Base-by-base conservation (phyloP, 192 early-diverging fungal species). In the Umbelopsis isabellina region DNA sequence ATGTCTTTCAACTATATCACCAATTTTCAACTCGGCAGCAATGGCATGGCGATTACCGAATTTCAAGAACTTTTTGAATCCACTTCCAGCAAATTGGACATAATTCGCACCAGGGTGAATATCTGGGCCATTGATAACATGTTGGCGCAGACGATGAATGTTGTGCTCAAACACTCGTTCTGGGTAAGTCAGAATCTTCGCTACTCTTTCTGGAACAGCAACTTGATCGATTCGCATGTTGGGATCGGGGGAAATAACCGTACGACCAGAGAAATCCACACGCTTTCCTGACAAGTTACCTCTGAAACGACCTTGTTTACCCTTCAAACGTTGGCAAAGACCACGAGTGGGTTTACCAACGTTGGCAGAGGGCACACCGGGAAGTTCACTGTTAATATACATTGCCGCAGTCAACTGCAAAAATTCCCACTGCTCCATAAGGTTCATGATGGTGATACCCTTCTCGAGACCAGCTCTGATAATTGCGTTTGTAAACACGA, bases 211-310 rank as follows among this genome's bases (percentile, higher is more conserved):
- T 6, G 98, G 98, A 0, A 99, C 93, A 12, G 96, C 98, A 1
- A 93, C 91, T 76, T 98, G 92, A 77, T 98, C 97, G 67, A 99
- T 99, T 21, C 94, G 89, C 80, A 98, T 86, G 81, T 98, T 98
- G 5, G 98, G 98, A 75, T 99, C 98, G 8, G 97, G 97, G 6
- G 96, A 97, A 80, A 99, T 99, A 65, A 99, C 98, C 3, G 98
- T 99, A 77, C 98, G 88, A 3, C 93, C 97, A 41, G 96, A 97
- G 73, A 98, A 99, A 80, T 99, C 97, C 6, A 99, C 98, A 78
- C 98, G 95, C 86, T 99, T 99, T 68, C 98, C 98, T 1, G 95
- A 96, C 64, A 99, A 83, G 68, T 99, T 99, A 49, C 98, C 98
- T 72, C 98, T 91, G 86, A 99, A 98, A 61, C 98, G 92, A 66